Evolutionary conservation across 1,284 basidiomycete genomes (phyloP), one percentile per base, ranked within the genome.

Genomic region (Microbotryum lychnidis-dioicae): DNA sequence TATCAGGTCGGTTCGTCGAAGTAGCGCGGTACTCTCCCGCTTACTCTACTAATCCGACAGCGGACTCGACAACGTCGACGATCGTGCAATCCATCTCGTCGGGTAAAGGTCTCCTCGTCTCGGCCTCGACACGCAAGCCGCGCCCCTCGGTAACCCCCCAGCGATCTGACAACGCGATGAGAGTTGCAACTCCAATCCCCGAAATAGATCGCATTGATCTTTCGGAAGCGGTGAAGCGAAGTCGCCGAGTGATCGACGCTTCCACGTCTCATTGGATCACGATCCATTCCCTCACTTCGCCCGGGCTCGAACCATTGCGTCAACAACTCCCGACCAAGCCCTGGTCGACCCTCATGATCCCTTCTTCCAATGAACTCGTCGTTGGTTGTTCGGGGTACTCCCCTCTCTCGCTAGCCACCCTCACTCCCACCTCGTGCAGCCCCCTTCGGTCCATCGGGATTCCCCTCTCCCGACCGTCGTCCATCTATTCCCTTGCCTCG

Each of bases 401-500:
- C 0, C 64, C 61, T 4, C 56, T 63, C 23, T 54, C 59, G 4
- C 45, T 63, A 37, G 14, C 54, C 27, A 42, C 33, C 2, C 54
- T 66, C 44, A 51, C 51, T 44, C 48, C 59, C 9, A 58, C 58
- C 25, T 61, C 61, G 3, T n/a, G 48, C 3, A n/a, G 44, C 21
- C 1, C 54, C 6, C 16, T 56, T 3, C 2, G 51, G 3, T 4
- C 8, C 14, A 21, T 18, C 2, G 9, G 20, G 4, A 54, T 63
- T 48, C 54, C 59, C 10, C 56, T 54, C 8, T 4, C 20, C n/a
- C 46, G 48, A 10, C n/a, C 54, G 2, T 60, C 65, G 1, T 60
- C 63, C n/a, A 56, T 64, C 21, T 67, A 67, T 58, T 51, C 55
- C 23, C 46, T 67, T 25, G 31, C 57, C 4, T 51, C 53, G 6